Conservation (phyloP, 2,329 filamentous ascomycete species). For the Colletotrichum shisoi region DNA sequence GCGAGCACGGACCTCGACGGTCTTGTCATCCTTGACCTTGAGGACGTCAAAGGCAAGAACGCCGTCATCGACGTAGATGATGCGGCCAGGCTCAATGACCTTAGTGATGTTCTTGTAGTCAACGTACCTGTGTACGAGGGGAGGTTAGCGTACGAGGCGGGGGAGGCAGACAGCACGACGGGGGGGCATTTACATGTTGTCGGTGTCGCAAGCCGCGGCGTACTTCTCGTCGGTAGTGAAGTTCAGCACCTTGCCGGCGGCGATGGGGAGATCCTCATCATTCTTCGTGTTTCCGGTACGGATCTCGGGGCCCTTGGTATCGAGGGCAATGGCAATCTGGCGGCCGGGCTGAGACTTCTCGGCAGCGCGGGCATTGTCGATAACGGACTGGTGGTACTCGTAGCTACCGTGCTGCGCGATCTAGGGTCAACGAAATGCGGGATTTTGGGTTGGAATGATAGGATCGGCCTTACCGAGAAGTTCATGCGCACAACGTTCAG, state of each 20-base stretch:
- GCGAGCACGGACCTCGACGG: slow-evolving; percentile 81
- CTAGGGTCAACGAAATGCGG: slow-evolving; percentile 23
- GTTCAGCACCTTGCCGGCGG: slow-evolving; percentile 84
- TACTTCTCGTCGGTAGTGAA: slow-evolving; percentile 97
- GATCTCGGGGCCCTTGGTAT: slow-evolving; percentile 71
- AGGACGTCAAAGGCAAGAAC: slow-evolving; percentile 96
- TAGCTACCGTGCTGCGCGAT: slow-evolving; percentile 74
- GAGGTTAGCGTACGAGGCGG: neutral
- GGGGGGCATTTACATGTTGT: slow-evolving; percentile 80
- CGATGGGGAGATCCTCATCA: slow-evolving; percentile 88
- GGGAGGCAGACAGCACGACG: slow-evolving; percentile 18
- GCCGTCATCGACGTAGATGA: slow-evolving; percentile 98
- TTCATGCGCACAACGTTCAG: slow-evolving; percentile 99
- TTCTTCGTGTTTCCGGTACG: slow-evolving; percentile 74
- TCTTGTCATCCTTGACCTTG: slow-evolving; percentile 87
- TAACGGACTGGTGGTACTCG: slow-evolving; percentile 98
- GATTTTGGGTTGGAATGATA: neutral
- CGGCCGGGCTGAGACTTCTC: slow-evolving; percentile 80
- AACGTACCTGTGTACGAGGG: slow-evolving; percentile 71
- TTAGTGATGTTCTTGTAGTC: slow-evolving; percentile 99
- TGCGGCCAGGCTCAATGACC: slow-evolving; percentile 88
- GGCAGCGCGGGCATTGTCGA: slow-evolving; percentile 91
- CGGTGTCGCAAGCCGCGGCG: slow-evolving; percentile 79
- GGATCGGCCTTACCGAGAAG: slow-evolving; percentile 68
- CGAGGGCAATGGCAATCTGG: slow-evolving; percentile 93